Percentiles rank a stretch among this genome's conserved stretches.
Evolutionary conservation across 805 yeast genomes (phyloP).

Genomic region (Starmerella sp.): DNA sequence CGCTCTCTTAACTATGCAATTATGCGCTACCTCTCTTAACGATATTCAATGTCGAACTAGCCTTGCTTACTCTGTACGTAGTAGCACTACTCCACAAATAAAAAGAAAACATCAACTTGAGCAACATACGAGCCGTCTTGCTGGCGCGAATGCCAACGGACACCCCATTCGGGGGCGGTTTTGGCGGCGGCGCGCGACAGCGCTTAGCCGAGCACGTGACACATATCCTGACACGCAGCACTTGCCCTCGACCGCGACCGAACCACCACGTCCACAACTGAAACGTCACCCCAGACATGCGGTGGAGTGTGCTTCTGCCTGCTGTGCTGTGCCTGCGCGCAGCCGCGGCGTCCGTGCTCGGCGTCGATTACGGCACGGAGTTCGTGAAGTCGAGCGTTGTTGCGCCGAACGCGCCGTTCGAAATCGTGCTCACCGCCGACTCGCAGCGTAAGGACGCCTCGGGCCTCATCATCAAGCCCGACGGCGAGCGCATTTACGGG

Average conservation of each 20-base stretch:
- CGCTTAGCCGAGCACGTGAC: too few species aligned
- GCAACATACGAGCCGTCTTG: too few species aligned
- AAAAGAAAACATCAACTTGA: too few species aligned
- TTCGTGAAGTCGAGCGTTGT: slow-evolving; percentile 76
- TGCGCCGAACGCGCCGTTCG: slow-evolving; percentile 84
- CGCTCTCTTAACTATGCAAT: too few species aligned
- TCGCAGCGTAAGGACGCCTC: slow-evolving; percentile 82
- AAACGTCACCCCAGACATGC: slow-evolving; percentile 1
- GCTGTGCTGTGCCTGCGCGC: slow-evolving; percentile 11
- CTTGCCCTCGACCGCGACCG: neutral
- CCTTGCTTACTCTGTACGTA: too few species aligned
- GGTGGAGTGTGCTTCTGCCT: slow-evolving; percentile 9
- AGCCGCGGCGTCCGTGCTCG: slow-evolving; percentile 54
- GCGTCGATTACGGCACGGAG: slow-evolving; percentile 82
- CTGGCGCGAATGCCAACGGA: too few species aligned
- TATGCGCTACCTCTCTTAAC: too few species aligned
- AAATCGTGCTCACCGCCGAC: slow-evolving; percentile 78
- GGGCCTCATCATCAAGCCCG: slow-evolving; percentile 50
- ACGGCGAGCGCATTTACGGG: slow-evolving; percentile 58
- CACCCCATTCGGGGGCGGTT: too few species aligned
- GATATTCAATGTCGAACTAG: too few species aligned
- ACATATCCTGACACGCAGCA: neutral
- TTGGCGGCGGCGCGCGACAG: too few species aligned
- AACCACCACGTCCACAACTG: neutral
- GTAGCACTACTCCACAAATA: too few species aligned